Evolutionary conservation across 345 rosid species (phyloP), one percentile per base, ranked within the genome.

Genomic region (Aurinia saxatilis): DNA sequence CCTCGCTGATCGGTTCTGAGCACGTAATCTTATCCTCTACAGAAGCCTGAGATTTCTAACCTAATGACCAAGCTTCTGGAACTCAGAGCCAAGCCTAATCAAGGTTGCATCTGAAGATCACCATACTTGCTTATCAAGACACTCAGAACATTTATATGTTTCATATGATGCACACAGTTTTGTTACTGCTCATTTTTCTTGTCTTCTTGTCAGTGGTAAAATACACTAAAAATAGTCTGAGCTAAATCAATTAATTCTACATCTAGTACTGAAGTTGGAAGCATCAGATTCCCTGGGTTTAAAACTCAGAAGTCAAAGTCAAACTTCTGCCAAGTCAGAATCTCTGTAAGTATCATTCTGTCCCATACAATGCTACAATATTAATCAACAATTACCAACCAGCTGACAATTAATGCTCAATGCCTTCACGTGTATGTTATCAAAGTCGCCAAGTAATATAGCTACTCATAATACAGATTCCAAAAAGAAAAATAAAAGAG

Each of bases 371-470:
- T 31, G n/a, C n/a, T n/a, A n/a, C n/a, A n/a, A n/a, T n/a, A n/a
- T n/a, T n/a, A n/a, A n/a, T n/a, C n/a, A n/a, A 21, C 4, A 2
- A 41, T 64, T 35, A 53, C n/a, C 41, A 40, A 51, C 8, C 31
- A 40, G 51, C 34, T 51, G 59, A 40, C 41, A 16, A 2, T 45
- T 12, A 55, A 16, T 29, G 50, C 19, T 10, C 4, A 31, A 57
- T 38, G 69, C 41, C 10, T 49, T 67, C 29, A 67, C 71, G 18
- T 67, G 71, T 47, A 29, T 67, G 71, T 47, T 17, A 17, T 38
- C 10, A 54, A 44, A 35, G 27, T 23, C 1, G 21, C 38, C 19
- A 19, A 23, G 37, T 33, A 44, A 15, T 5, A 7, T 7, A 57
- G 23, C 33, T 48, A 27, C 16, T 49, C 42, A 39, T 41, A 21